These are phyloP conservation scores for Coniochaeta sp. DNA, from an alignment of 2,329 filamentous ascomycete genomes.

Conservation along the genomic window DNA sequence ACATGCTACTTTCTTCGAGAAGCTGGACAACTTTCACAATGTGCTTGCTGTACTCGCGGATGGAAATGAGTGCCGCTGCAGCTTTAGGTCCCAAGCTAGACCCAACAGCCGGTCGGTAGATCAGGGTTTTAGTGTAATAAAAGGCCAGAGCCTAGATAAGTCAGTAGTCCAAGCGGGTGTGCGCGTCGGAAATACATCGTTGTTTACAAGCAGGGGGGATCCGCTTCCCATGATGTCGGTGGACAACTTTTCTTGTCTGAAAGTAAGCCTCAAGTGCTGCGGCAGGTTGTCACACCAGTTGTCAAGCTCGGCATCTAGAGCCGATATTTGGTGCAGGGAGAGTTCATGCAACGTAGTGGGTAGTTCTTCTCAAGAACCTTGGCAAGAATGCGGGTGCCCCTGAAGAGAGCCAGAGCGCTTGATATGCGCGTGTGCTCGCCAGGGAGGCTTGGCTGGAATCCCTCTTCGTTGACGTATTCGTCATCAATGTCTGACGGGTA, in stretches of 20 bases:
- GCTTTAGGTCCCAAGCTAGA: constrained; percentile 68
- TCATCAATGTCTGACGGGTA: constrained; percentile 90
- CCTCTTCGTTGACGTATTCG: constrained; percentile 89
- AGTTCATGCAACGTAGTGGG: constrained; percentile 74
- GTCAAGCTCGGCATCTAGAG: constrained; percentile 66
- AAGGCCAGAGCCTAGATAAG: constrained; percentile 68
- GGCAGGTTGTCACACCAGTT: constrained; percentile 75
- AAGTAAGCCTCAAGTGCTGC: constrained; percentile 79
- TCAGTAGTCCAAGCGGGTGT: constrained; percentile 11
- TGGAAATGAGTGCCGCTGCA: constrained; percentile 68
- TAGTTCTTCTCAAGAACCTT: constrained; percentile 78
- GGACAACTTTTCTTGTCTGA: constrained; percentile 87
- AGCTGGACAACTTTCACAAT: constrained; percentile 86
- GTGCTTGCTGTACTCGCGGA: constrained; percentile 82
- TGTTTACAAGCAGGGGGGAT: constrained; percentile 75
- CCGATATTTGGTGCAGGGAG: constrained; percentile 68
- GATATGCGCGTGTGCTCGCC: constrained; percentile 91
- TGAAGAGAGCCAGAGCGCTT: constrained; percentile 82
- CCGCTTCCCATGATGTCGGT: constrained; percentile 89
- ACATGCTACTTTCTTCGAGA: constrained; percentile 80
- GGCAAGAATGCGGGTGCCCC: constrained; percentile 69
- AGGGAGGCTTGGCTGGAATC: constrained; percentile 81
- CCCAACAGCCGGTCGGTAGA: constrained; percentile 84
- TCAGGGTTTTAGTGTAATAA: constrained; percentile 83
- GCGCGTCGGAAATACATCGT: too few relatives aligned